Percentiles rank a stretch among this genome's conserved stretches.
Evolutionary conservation across 768 basidiomycete genomes (phyloP).

Genomic region (Lactifluus rugatus): DNA sequence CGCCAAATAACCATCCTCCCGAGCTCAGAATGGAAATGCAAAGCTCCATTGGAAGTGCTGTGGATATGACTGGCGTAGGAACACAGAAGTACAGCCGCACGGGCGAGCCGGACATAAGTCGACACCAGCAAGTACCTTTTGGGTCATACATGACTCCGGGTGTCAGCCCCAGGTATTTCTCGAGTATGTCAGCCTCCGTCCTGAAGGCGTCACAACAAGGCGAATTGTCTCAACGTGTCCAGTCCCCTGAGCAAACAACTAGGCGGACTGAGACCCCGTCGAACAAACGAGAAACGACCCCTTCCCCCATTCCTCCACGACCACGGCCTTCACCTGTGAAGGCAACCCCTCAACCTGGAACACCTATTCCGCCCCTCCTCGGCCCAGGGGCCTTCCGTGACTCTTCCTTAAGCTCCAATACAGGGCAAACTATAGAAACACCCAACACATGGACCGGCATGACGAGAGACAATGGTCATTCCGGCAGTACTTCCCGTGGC

Average conservation of each 20-base stretch:
- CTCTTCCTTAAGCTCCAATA: conserved; percentile 47
- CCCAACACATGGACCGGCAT: conserved; percentile 57
- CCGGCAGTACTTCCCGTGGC: not conserved
- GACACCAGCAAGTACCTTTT: conserved; percentile 17
- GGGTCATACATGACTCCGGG: conserved; percentile 4
- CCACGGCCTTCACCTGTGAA: conserved; percentile 15
- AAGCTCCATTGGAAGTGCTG: conserved; percentile 42
- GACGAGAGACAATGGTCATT: conserved; percentile 22
- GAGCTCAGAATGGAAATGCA: conserved; percentile 32
- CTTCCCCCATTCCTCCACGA: not conserved
- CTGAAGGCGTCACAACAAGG: not conserved
- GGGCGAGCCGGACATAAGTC: conserved; percentile 20
- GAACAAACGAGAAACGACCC: not conserved
- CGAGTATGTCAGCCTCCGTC: conserved; percentile 6
- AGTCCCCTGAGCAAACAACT: not conserved
- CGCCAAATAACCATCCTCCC: not conserved
- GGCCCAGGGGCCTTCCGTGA: conserved; percentile 55
- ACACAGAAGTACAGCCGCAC: conserved; percentile 23
- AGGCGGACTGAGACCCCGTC: not conserved
- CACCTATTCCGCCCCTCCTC: conserved; percentile 37
- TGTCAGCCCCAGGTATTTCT: conserved; percentile 5
- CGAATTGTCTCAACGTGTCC: not conserved
- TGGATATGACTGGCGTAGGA: conserved; percentile 62
- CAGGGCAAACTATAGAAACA: conserved; percentile 37
- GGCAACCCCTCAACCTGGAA: conserved; percentile 21